A percentile compares a stretch with the other conserved stretches of the same genome.
Evolutionary conservation across 441 rosid genomes (phyloP).

Genomic region (Populus hybrid): DNA sequence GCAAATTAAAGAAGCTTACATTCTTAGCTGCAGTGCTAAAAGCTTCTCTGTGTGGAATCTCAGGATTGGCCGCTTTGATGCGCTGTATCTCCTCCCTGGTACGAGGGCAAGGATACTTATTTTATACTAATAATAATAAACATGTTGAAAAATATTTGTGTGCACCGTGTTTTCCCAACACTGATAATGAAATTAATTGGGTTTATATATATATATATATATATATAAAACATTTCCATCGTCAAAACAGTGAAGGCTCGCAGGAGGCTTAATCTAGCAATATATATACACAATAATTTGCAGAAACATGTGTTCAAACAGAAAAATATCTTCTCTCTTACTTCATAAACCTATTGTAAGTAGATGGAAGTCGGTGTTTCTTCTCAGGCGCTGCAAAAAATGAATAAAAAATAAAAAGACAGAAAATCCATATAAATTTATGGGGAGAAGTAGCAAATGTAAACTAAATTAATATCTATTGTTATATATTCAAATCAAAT

Average conservation of each 20-base stretch:
- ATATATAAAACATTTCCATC: not conserved
- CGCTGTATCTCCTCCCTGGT: constrained; percentile 97
- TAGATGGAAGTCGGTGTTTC: constrained; percentile 99
- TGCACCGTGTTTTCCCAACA: not conserved
- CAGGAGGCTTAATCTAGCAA: not conserved
- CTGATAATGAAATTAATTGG: not conserved
- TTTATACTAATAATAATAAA: not conserved
- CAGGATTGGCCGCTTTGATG: constrained; percentile 92
- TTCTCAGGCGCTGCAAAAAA: constrained; percentile 86
- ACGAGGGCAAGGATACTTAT: not conserved
- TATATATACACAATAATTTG: not conserved
- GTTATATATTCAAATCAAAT: not conserved
- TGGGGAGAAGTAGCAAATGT: not conserved
- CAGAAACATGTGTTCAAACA: not conserved
- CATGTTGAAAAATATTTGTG: not conserved
- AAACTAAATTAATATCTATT: not conserved
- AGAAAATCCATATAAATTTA: not conserved
- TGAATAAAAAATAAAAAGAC: not conserved
- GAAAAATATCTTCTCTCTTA: constrained; percentile 15
- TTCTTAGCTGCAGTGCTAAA: constrained; percentile 97
- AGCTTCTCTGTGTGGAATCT: constrained; percentile 94
- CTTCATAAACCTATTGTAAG: constrained; percentile 98
- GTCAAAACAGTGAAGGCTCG: not conserved
- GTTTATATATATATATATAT: too few relatives aligned
- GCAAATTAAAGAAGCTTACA: constrained; percentile 33